Base-by-base conservation (phyloP, 257 asterid species). In the Petunia secreta region DNA sequence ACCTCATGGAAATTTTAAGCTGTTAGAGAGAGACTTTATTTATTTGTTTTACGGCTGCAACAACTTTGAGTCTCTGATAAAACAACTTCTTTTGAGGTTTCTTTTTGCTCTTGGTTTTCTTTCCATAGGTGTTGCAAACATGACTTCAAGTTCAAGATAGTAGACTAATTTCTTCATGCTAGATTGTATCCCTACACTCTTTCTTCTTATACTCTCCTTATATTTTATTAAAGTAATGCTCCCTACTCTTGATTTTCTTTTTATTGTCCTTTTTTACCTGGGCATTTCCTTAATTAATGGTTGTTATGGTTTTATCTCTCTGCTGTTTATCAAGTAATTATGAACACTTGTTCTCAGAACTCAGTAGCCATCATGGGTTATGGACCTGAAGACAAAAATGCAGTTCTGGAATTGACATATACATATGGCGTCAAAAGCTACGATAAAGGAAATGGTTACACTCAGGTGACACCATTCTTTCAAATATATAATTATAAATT, bases 401-500 rank as follows among this genome's bases (percentile, higher is more conserved):
- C 87, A 13, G 95, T 92, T 48, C 11, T 93, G 84, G 93, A 85
- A 82, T 87, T 93, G 84, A 92, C 98, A 68, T 93, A 88, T 84
- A 88, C 86, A 52, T 89, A 92, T 52, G 97, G 94, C 41, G 88
- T 91, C 46, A 87, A 85, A 76, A 92, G 88, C 79, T 92, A 92
- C 71, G 89, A 86, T 84, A 93, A 92, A 84, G 97, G 98, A 87
- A 88, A 93, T 84, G 96, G 93, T 67, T 92, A 93, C 84, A 94
- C 84, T 77, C 98, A 93, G 94, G 96, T 92, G 40, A 38, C 15
- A 0, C 3, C 77, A 71, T 5, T 50, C 77, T 52, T 52, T 52
- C 0, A 0, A 52, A 52, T 52, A 52, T 52, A 52, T 52, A 8
- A 2, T 52, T 52, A 2, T 1, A 2, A 52, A 52, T 52, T 52